A percentile compares a stretch with the other conserved stretches of the same genome.
These are phyloP conservation scores for Oehlia diaphana DNA, from an alignment of 192 early-diverging fungal species.

Conservation along the genomic window DNA sequence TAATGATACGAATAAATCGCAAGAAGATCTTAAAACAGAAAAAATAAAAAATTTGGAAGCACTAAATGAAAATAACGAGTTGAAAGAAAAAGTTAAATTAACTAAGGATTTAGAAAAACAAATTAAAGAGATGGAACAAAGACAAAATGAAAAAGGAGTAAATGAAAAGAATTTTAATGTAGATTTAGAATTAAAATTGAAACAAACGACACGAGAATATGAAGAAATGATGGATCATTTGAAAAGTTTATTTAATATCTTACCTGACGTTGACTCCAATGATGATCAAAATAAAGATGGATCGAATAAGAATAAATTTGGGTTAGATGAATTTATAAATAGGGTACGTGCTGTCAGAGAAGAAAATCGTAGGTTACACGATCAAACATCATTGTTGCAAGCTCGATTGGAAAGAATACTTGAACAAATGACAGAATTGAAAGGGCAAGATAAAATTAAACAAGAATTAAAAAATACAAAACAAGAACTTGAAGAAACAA, in stretches of 20 bases:
- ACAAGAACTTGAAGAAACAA: constrained; percentile 38
- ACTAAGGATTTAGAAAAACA: constrained; percentile 19
- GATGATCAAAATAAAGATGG: background rate
- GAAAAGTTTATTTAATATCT: constrained; percentile 1
- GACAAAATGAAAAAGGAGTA: background rate
- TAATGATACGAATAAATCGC: background rate
- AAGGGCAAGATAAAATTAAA: constrained; percentile 13
- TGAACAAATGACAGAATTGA: background rate
- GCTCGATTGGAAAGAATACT: background rate
- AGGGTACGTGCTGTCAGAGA: constrained; percentile 8
- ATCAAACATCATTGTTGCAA: constrained; percentile 23
- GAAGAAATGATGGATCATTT: constrained; percentile 14
- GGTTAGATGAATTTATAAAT: constrained; percentile 18
- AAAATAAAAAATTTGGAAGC: background rate
- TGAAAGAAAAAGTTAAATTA: background rate
- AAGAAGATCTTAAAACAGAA: background rate
- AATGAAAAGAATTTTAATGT: background rate
- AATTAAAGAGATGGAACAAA: constrained; percentile 4
- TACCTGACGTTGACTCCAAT: background rate
- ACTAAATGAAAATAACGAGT: constrained; percentile 4
- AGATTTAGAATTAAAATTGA: constrained; percentile 13
- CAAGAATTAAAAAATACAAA: constrained; percentile 7
- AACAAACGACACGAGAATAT: constrained; percentile 6
- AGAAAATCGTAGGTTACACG: constrained; percentile 25
- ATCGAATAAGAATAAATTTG: constrained; percentile 13